Evolutionary conservation across 306 rosid genomes (phyloP), one percentile per base, ranked within the genome.

Genomic region (Dryas drummondii): DNA sequence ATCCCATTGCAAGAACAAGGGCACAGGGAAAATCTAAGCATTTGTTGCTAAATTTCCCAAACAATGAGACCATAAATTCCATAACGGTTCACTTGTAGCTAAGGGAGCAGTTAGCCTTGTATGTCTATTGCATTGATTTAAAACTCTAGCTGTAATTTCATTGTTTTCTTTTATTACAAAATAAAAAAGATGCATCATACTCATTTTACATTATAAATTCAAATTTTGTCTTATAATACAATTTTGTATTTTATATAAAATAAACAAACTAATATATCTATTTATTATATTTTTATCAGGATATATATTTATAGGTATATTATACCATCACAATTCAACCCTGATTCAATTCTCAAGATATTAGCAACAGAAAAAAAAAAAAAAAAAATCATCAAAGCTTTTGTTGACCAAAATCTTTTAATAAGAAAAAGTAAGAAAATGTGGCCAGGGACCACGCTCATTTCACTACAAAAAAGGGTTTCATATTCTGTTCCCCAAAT

Each of bases 71-170:
- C 80, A 74, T 68, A 63, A 75, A 84, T 76, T 88, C 91, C 84
- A 63, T 16, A 62, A 70, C 75, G 70, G 54, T 41, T 59, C 88
- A 71, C 91, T 86, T 82, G 13, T 80, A 77, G 92, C 80, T 86
- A 81, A 86, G 79, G 84, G 81, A 83, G 89, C 83, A 74, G 91
- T 87, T 90, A 78, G 68, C 69, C 77, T 32, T 5, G 14, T 55
- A 69, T 84, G 83, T 85, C 57, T 67, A 66, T 71, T 68, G 75
- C 76, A 72, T 79, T 79, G 84, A 76, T 87, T 74, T 68, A 56
- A 62, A 82, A 82, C 79, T 71, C 41, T 80, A 78, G 68, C 80
- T 86, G 84, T 71, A 84, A 77, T 77, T 81, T 83, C 84, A 66
- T 84, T 86, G 86, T 86, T 81, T 83, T 83, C 76, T 79, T 82